Evolutionary conservation across 768 basidiomycete genomes (phyloP), one percentile per base, ranked within the genome.

Genomic region (Cytidiella melzeri): DNA sequence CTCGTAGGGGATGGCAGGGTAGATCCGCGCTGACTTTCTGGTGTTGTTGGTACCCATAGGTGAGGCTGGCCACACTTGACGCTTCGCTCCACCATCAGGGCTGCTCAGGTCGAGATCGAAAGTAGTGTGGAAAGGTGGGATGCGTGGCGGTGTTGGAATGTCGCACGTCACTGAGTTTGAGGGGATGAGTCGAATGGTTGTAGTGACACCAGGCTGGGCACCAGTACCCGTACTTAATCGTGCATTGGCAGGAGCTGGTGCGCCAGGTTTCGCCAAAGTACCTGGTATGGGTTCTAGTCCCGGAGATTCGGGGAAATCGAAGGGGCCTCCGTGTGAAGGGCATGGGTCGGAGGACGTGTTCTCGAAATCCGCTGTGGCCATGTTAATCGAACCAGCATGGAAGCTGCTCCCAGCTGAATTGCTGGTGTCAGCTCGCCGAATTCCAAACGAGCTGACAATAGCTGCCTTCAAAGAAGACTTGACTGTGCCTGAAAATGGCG

Each of bases 381-480:
- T 34, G 30, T 34, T 34, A 34, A 34, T 34, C 9, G 9, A 7
- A 7, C 30, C 30, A 15, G 15, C 30, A 7, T 34, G 30, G 7
- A 7, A 7, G 15, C 30, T 34, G 30, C 30, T 34, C 15, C 30
- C 30, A n/a, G n/a, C n/a, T n/a, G n/a, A n/a, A n/a, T 51, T 47
- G n/a, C 51, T 53, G 18, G 50, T 36, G 1, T 21, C 47, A 19
- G 67, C 61, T 24, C 81, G 81, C 63, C 81, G 87, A 57, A 89
- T 73, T 36, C 84, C 84, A 24, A 88, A 70, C 11, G 88, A 87
- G 37, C 71, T 81, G n/a, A 85, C 89, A 37, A 92, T 69, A 21
- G 52, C 46, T 0, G 84, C 81, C 62, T 75, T 84, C 53, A 92
- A 75, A 30, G 89, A 91, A 1, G 87, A 87, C 39, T 73, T 69